Conservation (phyloP, 257 asterid species). For the Salvia miltiorrhiza region DNA sequence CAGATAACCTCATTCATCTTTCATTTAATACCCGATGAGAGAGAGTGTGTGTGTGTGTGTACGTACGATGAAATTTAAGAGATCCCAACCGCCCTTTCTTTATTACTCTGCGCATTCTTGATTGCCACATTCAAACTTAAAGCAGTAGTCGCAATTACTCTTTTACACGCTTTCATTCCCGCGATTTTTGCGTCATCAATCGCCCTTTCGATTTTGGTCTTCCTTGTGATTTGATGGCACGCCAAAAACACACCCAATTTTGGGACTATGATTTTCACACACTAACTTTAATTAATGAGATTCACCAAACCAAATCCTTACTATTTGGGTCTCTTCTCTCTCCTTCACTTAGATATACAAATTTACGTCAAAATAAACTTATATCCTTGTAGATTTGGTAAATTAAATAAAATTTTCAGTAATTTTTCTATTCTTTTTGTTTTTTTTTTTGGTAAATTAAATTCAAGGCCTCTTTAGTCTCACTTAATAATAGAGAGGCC, state of each 20-base stretch:
- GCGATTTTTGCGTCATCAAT: not conserved
- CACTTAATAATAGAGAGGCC: not conserved
- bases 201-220: not conserved
- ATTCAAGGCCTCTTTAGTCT: not conserved
- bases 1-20: not conserved
- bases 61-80: constrained; percentile 26
- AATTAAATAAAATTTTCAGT: not conserved
- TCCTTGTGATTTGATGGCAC: not conserved
- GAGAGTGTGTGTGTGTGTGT: not conserved
- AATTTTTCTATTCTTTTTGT: too few species aligned
- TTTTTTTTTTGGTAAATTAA: not conserved
- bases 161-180: constrained; percentile 13
- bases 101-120: constrained; percentile 19
- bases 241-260: not conserved
- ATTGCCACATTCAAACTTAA: constrained; percentile 22
- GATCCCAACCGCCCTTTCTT: constrained; percentile 37
- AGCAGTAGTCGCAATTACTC: constrained; percentile 24
- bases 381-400: too few species aligned
- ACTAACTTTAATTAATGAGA: not conserved
- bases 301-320: not conserved
- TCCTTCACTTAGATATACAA: not conserved
- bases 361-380: not conserved
- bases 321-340: not conserved
- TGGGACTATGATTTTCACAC: not conserved
- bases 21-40: constrained; percentile 19